Conservation (phyloP, 495 filamentous ascomycete genomes). For the Cetradonia linearis region DNA sequence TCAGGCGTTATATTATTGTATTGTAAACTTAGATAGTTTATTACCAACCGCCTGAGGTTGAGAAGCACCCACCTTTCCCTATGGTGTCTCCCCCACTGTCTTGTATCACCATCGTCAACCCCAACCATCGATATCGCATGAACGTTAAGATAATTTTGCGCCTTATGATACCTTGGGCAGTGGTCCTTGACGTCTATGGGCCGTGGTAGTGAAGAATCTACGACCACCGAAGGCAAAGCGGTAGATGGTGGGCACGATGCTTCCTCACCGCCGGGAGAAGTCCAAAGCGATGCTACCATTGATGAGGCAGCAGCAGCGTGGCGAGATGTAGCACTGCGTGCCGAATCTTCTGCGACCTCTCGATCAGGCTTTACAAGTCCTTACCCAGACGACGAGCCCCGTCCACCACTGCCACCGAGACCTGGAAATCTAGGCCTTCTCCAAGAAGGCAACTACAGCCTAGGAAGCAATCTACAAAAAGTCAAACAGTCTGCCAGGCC, state of each 20-base stretch:
- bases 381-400: slow-evolving; percentile 2
- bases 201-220: slow-evolving; percentile 12
- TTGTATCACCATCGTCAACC: not conserved
- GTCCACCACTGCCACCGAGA: slow-evolving; percentile 55
- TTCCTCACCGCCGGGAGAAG: not conserved
- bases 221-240: slow-evolving; percentile 3
- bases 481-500: slow-evolving; percentile 28
- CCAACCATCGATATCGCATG: not conserved
- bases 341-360: not conserved
- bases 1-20: too few species aligned
- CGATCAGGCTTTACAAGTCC: not conserved
- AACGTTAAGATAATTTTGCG: not conserved
- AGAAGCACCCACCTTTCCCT: not conserved
- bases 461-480: slow-evolving; percentile 26
- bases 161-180: not conserved
- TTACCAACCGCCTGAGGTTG: too few species aligned
- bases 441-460: slow-evolving; percentile 31
- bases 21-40: too few species aligned
- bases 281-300: slow-evolving; percentile 5
- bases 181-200: slow-evolving; percentile 7
- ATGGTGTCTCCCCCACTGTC: not conserved
- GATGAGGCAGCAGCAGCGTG: not conserved
- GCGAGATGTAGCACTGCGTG: not conserved
- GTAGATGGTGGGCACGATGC: not conserved
- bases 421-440: slow-evolving; percentile 40